These are phyloP conservation scores for Conticribra weissflogii DNA, from an alignment of 108 stramenopile species.

Conservation along the genomic window DNA sequence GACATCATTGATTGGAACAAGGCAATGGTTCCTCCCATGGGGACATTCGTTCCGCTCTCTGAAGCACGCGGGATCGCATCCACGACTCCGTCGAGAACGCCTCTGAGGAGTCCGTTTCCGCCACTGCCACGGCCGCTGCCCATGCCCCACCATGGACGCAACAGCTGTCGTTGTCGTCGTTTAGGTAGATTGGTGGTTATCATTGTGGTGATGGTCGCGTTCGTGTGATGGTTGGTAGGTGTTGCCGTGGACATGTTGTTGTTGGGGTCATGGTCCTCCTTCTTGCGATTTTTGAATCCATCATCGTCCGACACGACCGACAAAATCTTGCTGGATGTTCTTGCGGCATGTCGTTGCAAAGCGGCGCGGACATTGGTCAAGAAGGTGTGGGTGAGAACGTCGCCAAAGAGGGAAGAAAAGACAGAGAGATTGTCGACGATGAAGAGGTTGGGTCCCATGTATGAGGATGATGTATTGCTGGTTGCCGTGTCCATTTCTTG, in stretches of 20 bases:
- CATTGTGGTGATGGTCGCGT: neutral
- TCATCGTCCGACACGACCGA: too few species aligned
- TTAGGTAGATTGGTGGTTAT: neutral
- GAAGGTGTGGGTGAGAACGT: conserved; percentile 53
- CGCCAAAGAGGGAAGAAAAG: conserved; percentile 56
- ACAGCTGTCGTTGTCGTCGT: conserved; percentile 15
- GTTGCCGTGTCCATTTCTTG: too few species aligned
- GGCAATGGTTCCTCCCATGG: too few species aligned
- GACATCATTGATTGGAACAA: conserved; percentile 33
- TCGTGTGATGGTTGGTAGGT: too few species aligned
- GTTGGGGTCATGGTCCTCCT: too few species aligned
- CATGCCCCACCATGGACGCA: conserved; percentile 42
- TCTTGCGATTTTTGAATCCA: neutral
- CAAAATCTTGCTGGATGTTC: neutral
- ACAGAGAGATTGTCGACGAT: conserved; percentile 70
- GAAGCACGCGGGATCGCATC: too few species aligned
- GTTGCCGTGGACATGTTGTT: too few species aligned
- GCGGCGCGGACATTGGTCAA: conserved; percentile 48
- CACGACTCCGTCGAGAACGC: too few species aligned
- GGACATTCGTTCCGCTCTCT: too few species aligned
- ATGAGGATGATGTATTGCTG: too few species aligned
- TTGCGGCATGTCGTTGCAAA: conserved; percentile 11
- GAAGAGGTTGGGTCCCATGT: conserved; percentile 46
- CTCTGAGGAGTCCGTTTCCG: neutral
- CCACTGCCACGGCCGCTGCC: conserved; percentile 15